A percentile compares a stretch with the other conserved stretches of the same genome.
Evolutionary conservation across 805 yeast genomes (phyloP).

Genomic region (Kluyveromyces wickerhamii): DNA sequence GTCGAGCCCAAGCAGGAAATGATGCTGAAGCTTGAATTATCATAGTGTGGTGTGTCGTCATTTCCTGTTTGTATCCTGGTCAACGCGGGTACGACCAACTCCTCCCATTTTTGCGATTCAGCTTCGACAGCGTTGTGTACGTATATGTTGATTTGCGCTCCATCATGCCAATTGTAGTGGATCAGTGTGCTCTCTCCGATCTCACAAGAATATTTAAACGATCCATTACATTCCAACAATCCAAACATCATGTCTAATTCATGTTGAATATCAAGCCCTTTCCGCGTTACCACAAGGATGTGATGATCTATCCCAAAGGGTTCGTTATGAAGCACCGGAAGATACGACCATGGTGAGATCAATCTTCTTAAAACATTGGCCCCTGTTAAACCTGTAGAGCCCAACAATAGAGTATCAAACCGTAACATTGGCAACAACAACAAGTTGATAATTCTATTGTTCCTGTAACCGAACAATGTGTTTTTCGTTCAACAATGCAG

Average conservation of each 20-base stretch:
- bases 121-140: conserved; percentile 1
- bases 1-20: conserved; percentile 16
- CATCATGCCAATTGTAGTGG: neutral
- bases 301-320: neutral
- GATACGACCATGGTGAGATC: conserved; percentile 7
- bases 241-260: conserved; percentile 1
- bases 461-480: no score
- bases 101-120: conserved; percentile 13
- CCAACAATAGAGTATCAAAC: conserved; percentile 14
- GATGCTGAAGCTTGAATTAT: neutral
- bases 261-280: conserved; percentile 3
- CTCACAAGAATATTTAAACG: neutral
- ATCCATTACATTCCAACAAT: neutral
- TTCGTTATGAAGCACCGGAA: conserved; percentile 1
- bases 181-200: neutral
- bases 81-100: conserved; percentile 12
- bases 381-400: conserved; percentile 21
- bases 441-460: no score
- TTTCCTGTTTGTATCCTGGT: neutral
- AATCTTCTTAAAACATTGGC: conserved; percentile 11
- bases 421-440: no score
- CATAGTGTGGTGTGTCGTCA: neutral
- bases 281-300: neutral
- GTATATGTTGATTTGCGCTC: neutral
- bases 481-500: no score